These are phyloP conservation scores for Naganishia vaughanmartiniae DNA, from an alignment of 768 basidiomycete genomes.

Conservation along the genomic window DNA sequence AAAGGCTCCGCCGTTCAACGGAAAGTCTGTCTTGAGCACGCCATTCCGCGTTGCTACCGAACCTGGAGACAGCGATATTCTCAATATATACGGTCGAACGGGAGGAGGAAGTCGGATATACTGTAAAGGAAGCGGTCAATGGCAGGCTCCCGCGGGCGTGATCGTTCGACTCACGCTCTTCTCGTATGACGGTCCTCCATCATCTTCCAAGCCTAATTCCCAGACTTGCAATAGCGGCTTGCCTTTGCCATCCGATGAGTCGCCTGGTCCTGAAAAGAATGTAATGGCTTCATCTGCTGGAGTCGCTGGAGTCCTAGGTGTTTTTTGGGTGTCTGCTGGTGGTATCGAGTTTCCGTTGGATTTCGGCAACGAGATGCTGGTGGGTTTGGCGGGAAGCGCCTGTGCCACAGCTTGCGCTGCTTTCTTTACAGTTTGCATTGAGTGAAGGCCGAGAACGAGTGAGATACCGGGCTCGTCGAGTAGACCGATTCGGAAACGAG, in stretches of 20 bases:
- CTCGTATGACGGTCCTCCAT: slow-evolving; percentile 85
- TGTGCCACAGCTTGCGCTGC: slow-evolving; percentile 26
- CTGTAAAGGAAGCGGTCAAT: slow-evolving; percentile 54
- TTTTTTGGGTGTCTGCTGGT: slow-evolving; percentile 37
- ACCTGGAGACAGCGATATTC: slow-evolving; percentile 87
- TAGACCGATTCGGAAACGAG: not conserved
- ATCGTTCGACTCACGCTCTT: slow-evolving; percentile 64
- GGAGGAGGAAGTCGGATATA: slow-evolving; percentile 96
- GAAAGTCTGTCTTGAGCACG: slow-evolving; percentile 93
- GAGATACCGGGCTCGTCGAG: not conserved
- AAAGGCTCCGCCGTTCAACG: slow-evolving; percentile 85
- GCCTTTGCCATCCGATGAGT: slow-evolving; percentile 40
- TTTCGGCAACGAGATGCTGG: slow-evolving; percentile 19
- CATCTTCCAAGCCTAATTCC: slow-evolving; percentile 77
- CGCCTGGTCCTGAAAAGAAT: slow-evolving; percentile 68
- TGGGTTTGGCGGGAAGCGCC: slow-evolving; percentile 22
- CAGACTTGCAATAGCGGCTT: slow-evolving; percentile 64
- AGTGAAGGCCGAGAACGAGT: not conserved
- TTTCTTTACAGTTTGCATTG: slow-evolving; percentile 25
- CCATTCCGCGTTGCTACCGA: slow-evolving; percentile 87
- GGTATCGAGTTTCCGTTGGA: not conserved
- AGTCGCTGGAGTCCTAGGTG: slow-evolving; percentile 87
- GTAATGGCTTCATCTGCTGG: slow-evolving; percentile 89
- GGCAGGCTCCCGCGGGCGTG: not conserved
- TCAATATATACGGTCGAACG: slow-evolving; percentile 78